These are phyloP conservation scores for Vaucheria bursata DNA, from an alignment of 352 stramenopile genomes.

Conservation along the genomic window DNA sequence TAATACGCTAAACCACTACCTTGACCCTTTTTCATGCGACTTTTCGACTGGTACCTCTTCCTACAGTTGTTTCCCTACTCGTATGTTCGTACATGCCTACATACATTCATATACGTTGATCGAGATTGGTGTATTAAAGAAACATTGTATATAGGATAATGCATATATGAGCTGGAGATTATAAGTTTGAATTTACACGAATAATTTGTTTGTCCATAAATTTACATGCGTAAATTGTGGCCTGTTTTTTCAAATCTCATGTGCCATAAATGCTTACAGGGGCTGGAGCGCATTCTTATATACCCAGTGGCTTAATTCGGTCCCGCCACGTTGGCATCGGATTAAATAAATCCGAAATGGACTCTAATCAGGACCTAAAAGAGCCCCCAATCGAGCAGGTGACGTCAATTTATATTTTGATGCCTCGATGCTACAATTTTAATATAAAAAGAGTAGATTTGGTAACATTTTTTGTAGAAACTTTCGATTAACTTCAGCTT, in stretches of 20 bases:
- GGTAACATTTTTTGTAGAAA: neutral
- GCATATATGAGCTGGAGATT: no score
- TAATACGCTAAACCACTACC: no score
- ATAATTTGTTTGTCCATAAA: neutral
- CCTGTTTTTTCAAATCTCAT: neutral
- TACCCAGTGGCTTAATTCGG: constrained; percentile 29
- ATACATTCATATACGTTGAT: no score
- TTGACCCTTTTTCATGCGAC: no score
- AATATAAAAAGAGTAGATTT: constrained; percentile 15
- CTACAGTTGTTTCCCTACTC: no score
- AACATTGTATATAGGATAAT: no score
- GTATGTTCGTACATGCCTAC: no score
- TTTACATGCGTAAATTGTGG: neutral
- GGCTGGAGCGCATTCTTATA: constrained; percentile 38
- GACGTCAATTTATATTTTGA: no score
- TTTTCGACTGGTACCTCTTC: no score
- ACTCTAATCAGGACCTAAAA: constrained; percentile 27
- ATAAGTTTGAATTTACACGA: neutral
- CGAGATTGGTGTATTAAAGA: no score
- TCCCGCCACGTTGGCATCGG: constrained; percentile 34
- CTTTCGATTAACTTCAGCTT: neutral
- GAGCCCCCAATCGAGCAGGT: constrained; percentile 24
- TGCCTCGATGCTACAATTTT: no score
- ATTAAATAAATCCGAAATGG: constrained; percentile 44
- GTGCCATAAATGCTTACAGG: constrained; percentile 14